phyloP scores from a whole-genome alignment of 441 rosid species.

The Eutrema salsugineum region DNA sequence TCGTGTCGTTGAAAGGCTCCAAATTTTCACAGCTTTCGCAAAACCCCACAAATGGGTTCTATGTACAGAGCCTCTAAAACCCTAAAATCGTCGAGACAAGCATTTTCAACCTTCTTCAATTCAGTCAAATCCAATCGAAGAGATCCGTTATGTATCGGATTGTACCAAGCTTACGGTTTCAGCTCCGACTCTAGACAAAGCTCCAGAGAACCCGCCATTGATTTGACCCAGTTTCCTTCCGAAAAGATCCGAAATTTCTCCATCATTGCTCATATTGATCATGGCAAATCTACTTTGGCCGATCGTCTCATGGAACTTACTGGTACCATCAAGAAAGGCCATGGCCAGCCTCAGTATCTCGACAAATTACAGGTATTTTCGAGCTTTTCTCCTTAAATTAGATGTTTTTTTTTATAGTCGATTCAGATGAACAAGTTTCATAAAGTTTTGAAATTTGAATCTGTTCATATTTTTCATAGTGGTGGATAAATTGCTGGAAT shows the following conservation, averaged over 20 bases:
- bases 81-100: constrained; percentile 42
- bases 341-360: constrained; percentile 97
- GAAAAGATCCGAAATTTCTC: constrained; percentile 93
- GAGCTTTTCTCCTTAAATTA: too few relatives aligned
- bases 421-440: not conserved
- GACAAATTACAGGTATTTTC: constrained; percentile 76
- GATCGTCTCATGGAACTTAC: constrained; percentile 97
- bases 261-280: constrained; percentile 94
- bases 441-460: not conserved
- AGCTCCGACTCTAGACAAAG: constrained; percentile 57
- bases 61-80: constrained; percentile 52
- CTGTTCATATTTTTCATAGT: not conserved
- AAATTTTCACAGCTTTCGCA: not conserved
- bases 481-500: constrained; percentile 75
- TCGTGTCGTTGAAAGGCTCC: not conserved
- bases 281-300: constrained; percentile 96
- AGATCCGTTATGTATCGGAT: constrained; percentile 19
- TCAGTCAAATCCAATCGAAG: constrained; percentile 7
- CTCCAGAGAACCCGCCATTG: constrained; percentile 39
- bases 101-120: not conserved
- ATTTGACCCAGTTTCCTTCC: constrained; percentile 69
- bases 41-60: constrained; percentile 56
- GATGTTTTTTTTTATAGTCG: not conserved
- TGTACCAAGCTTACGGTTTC: constrained; percentile 35
- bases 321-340: constrained; percentile 88